Evolutionary conservation across 441 rosid species (phyloP), one percentile per base, ranked within the genome.

Genomic region (Erodium trifolium): DNA sequence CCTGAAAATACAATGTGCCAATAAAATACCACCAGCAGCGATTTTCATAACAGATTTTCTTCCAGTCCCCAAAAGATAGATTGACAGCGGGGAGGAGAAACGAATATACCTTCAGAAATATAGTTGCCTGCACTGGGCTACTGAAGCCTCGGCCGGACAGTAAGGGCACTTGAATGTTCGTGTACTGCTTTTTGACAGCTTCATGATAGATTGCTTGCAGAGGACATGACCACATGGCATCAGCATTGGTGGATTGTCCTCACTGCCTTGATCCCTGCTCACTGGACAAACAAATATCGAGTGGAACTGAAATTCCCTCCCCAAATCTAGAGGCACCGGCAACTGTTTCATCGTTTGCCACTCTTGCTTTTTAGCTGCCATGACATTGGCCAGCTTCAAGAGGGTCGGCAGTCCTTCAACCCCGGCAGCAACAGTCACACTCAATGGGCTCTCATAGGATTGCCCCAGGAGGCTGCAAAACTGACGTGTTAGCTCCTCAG

Each of bases 251-350:
- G 90, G 92, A 68, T 87, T 87, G 0, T 83, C 88, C 5, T 84
- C 81, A 1, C 80, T 80, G 19, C 88, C 82, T 73, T 82, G 80
- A 64, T 87, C 90, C 83, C 82, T 87, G 4, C 84, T 84, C 23
- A 87, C 85, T 0, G 92, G 88, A 68, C 92, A 87, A 1, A 85
- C 90, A 13, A 85, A 87, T 67, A 83, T 71, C 1, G 90, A 84
- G 34, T 84, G 90, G 71, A 78, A 87, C 78, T 83, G 87, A 55
- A 80, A 83, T 75, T 82, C 86, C 55, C 76, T 78, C 4, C 79
- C 80, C 71, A 85, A 45, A 77, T 87, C 88, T 29, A 84, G 68
- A 0, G 86, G 86, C 37, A 85, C 77, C 0, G 86, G 90, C 79
- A 87, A 73, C 63, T 87, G 82, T 70, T 85, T 78, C 86, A 81